Evolutionary conservation across 1,284 basidiomycete genomes (phyloP).

Genomic region (Tetrapyrgos nigripes): DNA sequence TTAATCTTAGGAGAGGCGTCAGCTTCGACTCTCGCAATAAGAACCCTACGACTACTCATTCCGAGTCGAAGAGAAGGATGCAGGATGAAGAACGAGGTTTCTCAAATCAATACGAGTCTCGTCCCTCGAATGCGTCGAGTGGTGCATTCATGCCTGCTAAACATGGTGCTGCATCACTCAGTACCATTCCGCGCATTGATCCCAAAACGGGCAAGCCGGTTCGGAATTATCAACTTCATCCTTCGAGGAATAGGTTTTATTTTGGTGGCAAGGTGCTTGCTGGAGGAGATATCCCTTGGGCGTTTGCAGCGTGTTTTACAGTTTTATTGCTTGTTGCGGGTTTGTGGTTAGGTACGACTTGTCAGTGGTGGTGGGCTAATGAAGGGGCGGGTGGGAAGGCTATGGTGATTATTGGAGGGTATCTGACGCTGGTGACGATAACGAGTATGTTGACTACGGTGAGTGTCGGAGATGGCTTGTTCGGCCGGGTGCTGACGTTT

Average conservation of each 20-base stretch:
- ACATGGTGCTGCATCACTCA: slow-evolving; percentile 39
- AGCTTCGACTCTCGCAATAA: slow-evolving; percentile 58
- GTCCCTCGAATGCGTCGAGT: slow-evolving; percentile 3
- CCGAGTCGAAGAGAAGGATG: slow-evolving; percentile 9
- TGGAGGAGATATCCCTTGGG: slow-evolving; percentile 85
- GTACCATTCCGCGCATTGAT: slow-evolving; percentile 52
- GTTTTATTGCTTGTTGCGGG: slow-evolving; percentile 74
- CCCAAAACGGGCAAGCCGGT: slow-evolving; percentile 47
- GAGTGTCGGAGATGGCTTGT: slow-evolving; percentile 32
- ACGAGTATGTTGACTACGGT: slow-evolving; percentile 81
- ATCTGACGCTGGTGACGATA: slow-evolving; percentile 79
- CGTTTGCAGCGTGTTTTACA: slow-evolving; percentile 71
- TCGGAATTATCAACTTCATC: slow-evolving; percentile 66
- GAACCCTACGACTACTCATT: slow-evolving; percentile 25
- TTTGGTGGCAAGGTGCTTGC: slow-evolving; percentile 74
- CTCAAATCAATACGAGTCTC: slow-evolving; percentile 18
- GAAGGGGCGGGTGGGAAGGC: slow-evolving; percentile 60
- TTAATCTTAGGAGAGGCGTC: slow-evolving; percentile 55
- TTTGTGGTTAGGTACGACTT: slow-evolving; percentile 85
- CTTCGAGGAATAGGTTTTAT: slow-evolving; percentile 80
- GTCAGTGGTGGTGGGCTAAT: slow-evolving; percentile 86
- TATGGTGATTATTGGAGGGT: slow-evolving; percentile 77
- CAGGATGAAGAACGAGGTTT: slow-evolving; percentile 16
- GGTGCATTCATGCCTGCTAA: slow-evolving; percentile 26
- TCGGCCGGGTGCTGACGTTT: slow-evolving; percentile 3